These are phyloP conservation scores for Rhododendron williamsianum DNA, from an alignment of 148 eudicot species.

Conservation along the genomic window DNA sequence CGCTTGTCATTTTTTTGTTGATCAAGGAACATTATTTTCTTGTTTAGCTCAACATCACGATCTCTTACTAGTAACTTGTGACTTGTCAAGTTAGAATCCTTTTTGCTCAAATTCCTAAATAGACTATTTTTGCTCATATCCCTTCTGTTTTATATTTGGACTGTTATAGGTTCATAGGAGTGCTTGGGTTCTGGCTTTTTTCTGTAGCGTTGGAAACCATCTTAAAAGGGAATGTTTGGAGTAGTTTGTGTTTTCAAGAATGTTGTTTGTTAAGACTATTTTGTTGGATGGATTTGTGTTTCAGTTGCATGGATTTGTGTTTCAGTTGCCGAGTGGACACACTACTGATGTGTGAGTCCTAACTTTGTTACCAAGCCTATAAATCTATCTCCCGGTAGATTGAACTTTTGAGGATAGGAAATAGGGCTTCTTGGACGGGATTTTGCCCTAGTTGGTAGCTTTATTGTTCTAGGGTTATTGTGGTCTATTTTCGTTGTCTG, in stretches of 20 bases:
- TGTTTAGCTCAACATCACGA: neutral
- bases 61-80: neutral
- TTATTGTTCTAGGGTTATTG: neutral
- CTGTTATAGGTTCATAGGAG: neutral
- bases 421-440: neutral
- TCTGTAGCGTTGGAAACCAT: neutral
- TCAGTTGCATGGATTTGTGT: neutral
- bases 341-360: neutral
- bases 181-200: neutral
- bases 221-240: neutral
- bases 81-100: neutral
- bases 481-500: neutral
- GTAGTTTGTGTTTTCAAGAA: neutral
- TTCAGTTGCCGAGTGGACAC: neutral
- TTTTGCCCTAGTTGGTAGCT: neutral
- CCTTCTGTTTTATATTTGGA: neutral
- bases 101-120: neutral
- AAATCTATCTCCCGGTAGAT: neutral
- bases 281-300: neutral
- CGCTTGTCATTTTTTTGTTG: neutral
- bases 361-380: neutral
- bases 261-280: neutral
- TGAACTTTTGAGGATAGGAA: neutral
- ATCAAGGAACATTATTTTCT: neutral
- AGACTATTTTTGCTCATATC: neutral